Conservation (phyloP, 2,329 filamentous ascomycete species). For the Fusarium brachygibbosum region DNA sequence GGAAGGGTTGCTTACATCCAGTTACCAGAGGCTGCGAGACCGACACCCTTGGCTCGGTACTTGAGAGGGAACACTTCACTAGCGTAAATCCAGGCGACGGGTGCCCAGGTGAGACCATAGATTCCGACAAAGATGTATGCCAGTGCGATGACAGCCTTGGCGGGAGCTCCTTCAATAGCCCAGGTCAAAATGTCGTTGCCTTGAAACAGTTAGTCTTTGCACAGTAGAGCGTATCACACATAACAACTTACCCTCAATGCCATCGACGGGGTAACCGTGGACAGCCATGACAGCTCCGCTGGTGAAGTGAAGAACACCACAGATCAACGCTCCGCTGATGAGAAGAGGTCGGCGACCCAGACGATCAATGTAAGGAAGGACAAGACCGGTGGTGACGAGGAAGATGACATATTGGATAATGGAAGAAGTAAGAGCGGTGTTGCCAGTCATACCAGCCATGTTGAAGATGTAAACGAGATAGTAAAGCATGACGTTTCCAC, state of each 20-base stretch:
- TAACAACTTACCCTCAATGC: constrained; percentile 52
- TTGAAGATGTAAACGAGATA: constrained; percentile 74
- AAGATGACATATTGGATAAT: constrained; percentile 70
- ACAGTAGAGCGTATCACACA: rapidly evolving
- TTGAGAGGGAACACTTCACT: constrained; percentile 67
- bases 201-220: constrained; percentile 22
- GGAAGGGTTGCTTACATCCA: constrained; percentile 52
- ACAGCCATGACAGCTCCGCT: constrained; percentile 65
- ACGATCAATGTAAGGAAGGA: constrained; percentile 64
- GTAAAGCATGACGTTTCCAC: constrained; percentile 69
- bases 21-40: constrained; percentile 63
- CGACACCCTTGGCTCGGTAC: constrained; percentile 66
- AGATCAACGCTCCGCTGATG: constrained; percentile 60
- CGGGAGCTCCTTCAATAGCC: constrained; percentile 59
- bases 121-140: constrained; percentile 62
- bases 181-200: constrained; percentile 63
- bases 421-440: constrained; percentile 61
- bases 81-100: constrained; percentile 68
- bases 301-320: constrained; percentile 62
- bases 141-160: constrained; percentile 65
- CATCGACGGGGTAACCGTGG: constrained; percentile 60
- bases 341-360: constrained; percentile 63
- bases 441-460: constrained; percentile 67
- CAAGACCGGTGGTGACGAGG: constrained; percentile 64
- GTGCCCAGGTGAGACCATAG: constrained; percentile 60